Conservation (phyloP, 306 rosid genomes). For the Benincasa hispida region DNA sequence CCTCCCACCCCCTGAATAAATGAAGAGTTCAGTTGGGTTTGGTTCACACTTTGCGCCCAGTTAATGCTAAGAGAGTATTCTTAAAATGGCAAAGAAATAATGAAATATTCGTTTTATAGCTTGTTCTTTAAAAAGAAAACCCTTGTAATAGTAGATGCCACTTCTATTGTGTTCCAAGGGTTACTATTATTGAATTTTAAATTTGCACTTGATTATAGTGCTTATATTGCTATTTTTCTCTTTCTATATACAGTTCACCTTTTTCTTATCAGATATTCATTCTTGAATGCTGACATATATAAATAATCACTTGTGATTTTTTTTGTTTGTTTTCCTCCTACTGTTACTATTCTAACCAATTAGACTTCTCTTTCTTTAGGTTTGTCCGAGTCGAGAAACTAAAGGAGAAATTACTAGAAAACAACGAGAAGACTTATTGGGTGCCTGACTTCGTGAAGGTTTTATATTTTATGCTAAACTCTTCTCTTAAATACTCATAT, state of each 20-base stretch:
- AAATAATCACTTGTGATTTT: not conserved
- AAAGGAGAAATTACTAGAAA: constrained; percentile 74
- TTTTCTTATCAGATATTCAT: not conserved
- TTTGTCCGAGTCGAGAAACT: constrained; percentile 75
- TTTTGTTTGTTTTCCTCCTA: not conserved
- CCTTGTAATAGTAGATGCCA: not conserved
- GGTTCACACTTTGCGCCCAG: not conserved
- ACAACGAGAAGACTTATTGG: constrained; percentile 83
- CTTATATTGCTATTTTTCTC: not conserved
- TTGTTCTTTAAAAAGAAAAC: not conserved
- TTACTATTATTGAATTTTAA: not conserved
- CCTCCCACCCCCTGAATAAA: not conserved
- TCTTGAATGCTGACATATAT: not conserved
- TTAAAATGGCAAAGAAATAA: not conserved
- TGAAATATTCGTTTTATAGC: not conserved
- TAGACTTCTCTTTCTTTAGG: constrained; percentile 29
- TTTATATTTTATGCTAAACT: not conserved
- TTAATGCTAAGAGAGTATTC: not conserved
- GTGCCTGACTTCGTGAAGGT: constrained; percentile 99
- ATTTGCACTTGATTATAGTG: not conserved
- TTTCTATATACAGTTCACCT: not conserved
- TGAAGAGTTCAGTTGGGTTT: not conserved
- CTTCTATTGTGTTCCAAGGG: too few species aligned
- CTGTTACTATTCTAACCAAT: not conserved
- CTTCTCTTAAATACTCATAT: not conserved